A percentile compares a stretch with the other conserved stretches of the same genome.
Evolutionary conservation across 2,329 filamentous ascomycete species (phyloP).

Genomic region (Fusarium setosum): DNA sequence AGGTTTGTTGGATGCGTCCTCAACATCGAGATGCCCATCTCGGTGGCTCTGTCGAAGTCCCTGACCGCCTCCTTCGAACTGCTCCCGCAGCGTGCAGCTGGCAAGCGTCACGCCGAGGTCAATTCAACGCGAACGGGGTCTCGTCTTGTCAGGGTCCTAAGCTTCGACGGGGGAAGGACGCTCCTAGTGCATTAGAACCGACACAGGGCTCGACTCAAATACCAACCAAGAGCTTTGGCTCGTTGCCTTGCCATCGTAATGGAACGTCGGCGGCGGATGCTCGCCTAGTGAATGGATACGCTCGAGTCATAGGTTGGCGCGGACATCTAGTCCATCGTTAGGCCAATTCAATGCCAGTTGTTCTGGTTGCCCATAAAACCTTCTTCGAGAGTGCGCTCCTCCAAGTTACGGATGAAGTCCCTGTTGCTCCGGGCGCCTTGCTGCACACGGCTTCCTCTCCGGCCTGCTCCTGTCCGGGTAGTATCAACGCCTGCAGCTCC

Average conservation of each 20-base stretch:
- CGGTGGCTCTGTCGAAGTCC: constrained; percentile 5
- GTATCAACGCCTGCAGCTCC: constrained; percentile 66
- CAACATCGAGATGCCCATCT: constrained; percentile 12
- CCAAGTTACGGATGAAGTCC: constrained; percentile 94
- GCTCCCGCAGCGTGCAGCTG: constrained; percentile 6
- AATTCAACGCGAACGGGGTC: constrained; percentile 9
- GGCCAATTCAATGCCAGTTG: constrained; percentile 71
- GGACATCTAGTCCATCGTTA: constrained; percentile 31
- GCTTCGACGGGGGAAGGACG: constrained; percentile 10
- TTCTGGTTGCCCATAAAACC: constrained; percentile 79
- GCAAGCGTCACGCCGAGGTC: constrained; percentile 1
- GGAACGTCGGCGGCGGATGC: constrained; percentile 6
- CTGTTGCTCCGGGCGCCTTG: constrained; percentile 72
- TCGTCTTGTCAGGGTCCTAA: constrained; percentile 21
- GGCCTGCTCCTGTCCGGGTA: constrained; percentile 67
- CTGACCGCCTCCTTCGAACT: constrained; percentile 7
- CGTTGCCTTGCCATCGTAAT: constrained; percentile 21
- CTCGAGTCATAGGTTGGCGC: constrained; percentile 28
- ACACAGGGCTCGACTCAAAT: constrained; percentile 14
- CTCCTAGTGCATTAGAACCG: constrained; percentile 22
- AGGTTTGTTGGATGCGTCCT: constrained; percentile 11
- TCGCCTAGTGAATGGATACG: constrained; percentile 15
- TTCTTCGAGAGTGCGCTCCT: constrained; percentile 94
- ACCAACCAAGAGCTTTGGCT: constrained; percentile 29
- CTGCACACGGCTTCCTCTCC: constrained; percentile 80